Base-by-base conservation (phyloP, 805 yeast species). In the Lipomyces mesembrius region DNA sequence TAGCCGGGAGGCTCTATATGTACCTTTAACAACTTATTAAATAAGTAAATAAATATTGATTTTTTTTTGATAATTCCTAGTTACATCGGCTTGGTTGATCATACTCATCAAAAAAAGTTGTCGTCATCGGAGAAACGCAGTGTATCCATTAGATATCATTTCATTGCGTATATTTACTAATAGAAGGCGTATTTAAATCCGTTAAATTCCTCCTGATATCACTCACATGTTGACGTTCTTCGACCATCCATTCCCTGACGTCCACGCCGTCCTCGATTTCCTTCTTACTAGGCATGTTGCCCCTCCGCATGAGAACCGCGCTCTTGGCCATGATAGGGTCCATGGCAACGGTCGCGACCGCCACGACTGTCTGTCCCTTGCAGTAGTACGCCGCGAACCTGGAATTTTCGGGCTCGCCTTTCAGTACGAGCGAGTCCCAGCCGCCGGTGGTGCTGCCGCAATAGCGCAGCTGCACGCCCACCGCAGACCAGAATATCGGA, bases 401-500 rank as follows among this genome's bases (percentile, higher is more conserved):
- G 37, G 25, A 20, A 27, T 61, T 57, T n/a, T 56, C 39, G 25
- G 56, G 27, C 3, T 57, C 55, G 29, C 64, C 64, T 39, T 61
- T 57, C 12, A 54, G 37, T 11, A 61, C 60, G n/a, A 61, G 20
- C 22, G 55, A 57, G 27, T 61, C 64, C 46, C 37, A 61, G 37
- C 64, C 64, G 17, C 35, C 64, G 34, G 53, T 55, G 7, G 57
- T 61, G 60, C 22, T 61, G 25, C 65, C 65, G 43, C 61, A 57
- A 34, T 57, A 62, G 20, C 65, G 61, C 11, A 62, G n/a, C 54
- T 62, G 65, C 49, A 34, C 60, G n/a, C 65, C 65, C 34, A 56
- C 57, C 2, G 65, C 65, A 37, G 65, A 57, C 65, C 65, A 62
- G 51, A 62, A 62, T 58, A 43, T 43, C 14, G 65, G 65, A 9